Conservation (phyloP, 2,329 filamentous ascomycete species). For the Nemania bipapillata region DNA sequence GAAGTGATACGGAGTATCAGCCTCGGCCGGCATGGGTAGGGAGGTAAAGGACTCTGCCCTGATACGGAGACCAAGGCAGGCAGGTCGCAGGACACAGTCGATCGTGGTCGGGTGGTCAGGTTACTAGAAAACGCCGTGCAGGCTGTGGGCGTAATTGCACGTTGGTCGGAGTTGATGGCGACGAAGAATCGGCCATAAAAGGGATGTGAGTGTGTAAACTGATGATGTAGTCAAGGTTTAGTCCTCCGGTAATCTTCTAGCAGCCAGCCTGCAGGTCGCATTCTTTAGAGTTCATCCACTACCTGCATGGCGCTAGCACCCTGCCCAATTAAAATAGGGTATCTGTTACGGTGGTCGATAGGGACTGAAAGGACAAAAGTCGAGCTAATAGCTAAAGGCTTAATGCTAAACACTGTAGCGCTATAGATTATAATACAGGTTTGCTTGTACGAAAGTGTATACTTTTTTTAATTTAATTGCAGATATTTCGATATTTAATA, state of each 20-base stretch:
- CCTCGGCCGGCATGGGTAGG: slow-evolving; percentile 59
- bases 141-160: background rate
- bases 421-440: background rate
- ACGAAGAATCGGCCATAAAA: background rate
- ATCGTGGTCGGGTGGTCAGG: slow-evolving; percentile 8
- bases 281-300: slow-evolving; percentile 10
- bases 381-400: too few species aligned
- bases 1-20: slow-evolving; percentile 56
- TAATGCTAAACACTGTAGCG: too few species aligned
- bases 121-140: background rate
- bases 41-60: slow-evolving; percentile 45
- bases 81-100: slow-evolving; percentile 20
- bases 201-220: background rate
- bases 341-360: too few species aligned
- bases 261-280: background rate
- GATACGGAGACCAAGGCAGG: slow-evolving; percentile 42
- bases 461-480: too few species aligned
- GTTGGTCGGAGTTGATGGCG: background rate
- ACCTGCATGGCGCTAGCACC: slow-evolving; percentile 9
- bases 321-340: slow-evolving; percentile 18
- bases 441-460: too few species aligned
- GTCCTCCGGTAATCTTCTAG: background rate
- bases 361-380: too few species aligned
- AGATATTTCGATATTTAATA: too few species aligned
- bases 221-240: slow-evolving; percentile 20